Percentiles rank a stretch among this genome's conserved stretches.
phyloP scores from a whole-genome alignment of 148 eudicot genomes.

The Fagopyrum esculentum region DNA sequence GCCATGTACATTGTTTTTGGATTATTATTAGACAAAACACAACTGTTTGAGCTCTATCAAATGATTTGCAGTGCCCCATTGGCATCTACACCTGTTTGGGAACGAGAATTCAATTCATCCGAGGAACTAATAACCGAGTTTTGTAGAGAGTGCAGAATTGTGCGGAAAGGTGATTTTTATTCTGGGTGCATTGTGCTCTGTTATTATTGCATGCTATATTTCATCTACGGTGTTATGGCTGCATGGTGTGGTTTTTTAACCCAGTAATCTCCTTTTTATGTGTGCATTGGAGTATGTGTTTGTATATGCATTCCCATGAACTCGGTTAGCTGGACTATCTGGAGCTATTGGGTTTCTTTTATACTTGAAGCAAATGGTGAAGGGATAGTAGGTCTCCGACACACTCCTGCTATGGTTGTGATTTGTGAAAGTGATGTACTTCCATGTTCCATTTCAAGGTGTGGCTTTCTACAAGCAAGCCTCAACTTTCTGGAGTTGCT shows the following conservation, averaged over 20 bases:
- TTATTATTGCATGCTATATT: not conserved
- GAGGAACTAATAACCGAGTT: constrained; percentile 97
- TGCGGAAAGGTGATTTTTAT: constrained; percentile 73
- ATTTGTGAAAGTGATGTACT: not conserved
- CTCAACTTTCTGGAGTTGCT: not conserved
- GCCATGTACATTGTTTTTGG: constrained; percentile 18
- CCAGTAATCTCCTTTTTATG: not conserved
- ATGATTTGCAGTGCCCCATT: constrained; percentile 76
- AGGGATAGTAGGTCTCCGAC: not conserved
- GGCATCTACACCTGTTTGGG: constrained; percentile 94
- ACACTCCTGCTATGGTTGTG: not conserved
- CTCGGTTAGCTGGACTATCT: not conserved
- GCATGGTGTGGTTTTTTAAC: not conserved
- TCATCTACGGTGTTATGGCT: not conserved
- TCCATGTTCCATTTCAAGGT: not conserved
- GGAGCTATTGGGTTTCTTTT: not conserved
- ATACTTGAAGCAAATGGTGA: not conserved
- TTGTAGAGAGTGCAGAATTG: constrained; percentile 97
- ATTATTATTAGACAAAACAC: not conserved
- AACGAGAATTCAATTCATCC: constrained; percentile 75
- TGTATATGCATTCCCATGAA: not conserved
- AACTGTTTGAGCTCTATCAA: constrained; percentile 14
- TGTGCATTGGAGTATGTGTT: not conserved
- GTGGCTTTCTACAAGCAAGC: not conserved
- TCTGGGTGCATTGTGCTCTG: constrained; percentile 4